Percentiles rank a stretch among this genome's conserved stretches.
phyloP scores from a whole-genome alignment of 371 early-diverging fungal genomes.

The Mucor racemosus region DNA sequence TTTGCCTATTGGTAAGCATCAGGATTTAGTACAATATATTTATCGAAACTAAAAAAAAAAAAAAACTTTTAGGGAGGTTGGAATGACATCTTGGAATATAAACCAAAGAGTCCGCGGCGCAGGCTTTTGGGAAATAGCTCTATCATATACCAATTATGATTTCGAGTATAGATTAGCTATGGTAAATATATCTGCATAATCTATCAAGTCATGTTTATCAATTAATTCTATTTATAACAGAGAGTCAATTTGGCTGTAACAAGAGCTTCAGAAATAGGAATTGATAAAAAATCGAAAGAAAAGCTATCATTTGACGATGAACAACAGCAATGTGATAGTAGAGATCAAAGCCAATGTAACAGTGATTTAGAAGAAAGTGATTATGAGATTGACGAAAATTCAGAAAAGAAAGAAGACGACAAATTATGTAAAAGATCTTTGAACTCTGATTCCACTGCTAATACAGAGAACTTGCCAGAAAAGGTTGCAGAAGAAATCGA shows the following conservation, averaged over 20 bases:
- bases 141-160: conserved; percentile 40
- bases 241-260: conserved; percentile 20
- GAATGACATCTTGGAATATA: conserved; percentile 46
- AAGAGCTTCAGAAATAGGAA: conserved; percentile 13
- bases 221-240: neutral
- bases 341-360: neutral
- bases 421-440: neutral
- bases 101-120: conserved; percentile 37
- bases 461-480: neutral
- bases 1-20: conserved; percentile 59
- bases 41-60: too few relatives aligned
- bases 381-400: neutral
- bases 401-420: neutral
- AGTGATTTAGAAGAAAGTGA: neutral
- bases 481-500: neutral
- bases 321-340: neutral
- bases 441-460: neutral
- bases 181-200: conserved; percentile 24
- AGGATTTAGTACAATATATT: too few relatives aligned
- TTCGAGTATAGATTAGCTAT: conserved; percentile 49
- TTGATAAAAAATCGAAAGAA: neutral
- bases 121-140: conserved; percentile 45
- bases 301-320: neutral
- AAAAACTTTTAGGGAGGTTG: conserved; percentile 40
- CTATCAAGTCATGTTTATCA: neutral